Evolutionary conservation across 2,329 filamentous ascomycete species (phyloP), one percentile per base, ranked within the genome.

Genomic region (Aureobasidium sp.): DNA sequence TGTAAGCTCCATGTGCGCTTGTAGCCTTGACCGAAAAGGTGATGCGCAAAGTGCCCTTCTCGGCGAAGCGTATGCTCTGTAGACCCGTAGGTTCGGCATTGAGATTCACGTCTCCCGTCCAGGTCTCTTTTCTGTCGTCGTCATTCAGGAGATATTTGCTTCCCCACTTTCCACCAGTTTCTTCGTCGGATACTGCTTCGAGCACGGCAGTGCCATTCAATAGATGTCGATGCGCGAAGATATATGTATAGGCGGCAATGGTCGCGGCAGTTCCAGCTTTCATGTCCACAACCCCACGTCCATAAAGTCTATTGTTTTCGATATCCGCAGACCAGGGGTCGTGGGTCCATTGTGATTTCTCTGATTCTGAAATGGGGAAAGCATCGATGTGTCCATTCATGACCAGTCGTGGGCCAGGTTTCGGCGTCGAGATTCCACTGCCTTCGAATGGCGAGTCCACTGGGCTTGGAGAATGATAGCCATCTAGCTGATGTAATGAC

Each of bases 331-430:
- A 75, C 68, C 72, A 78, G 2, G 77, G 72, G 47, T 71, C 68
- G 27, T 69, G 66, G 14, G 71, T 63, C 75, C 75, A 77, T n/a
- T 71, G 67, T 8, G 57, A 41, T 20, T 22, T 51, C 8, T 68
- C 63, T 0, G 68, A 66, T 25, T 71, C 70, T 1, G 69, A 71
- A 0, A 73, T 73, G 0, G 76, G 76, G 52, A 77, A 78, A 3
- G 74, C 72, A 53, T 78, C 76, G 14, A 78, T 75, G 62, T 78
- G 76, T 4, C 76, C 75, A 60, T 79, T 78, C 42, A 78, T 65
- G 2, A 76, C 68, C 14, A 78, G 67, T 5, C 72, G 70, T 0
- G 69, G 72, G 0, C 71, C 71, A 14, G 64, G 55, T 6, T 64
- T 62, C 11, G n/a, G 20, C 1, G 31, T 61, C n/a, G 34, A 56